These are phyloP conservation scores for Talaromyces trachyspermus DNA, from an alignment of 495 filamentous ascomycete genomes.

Conservation along the genomic window DNA sequence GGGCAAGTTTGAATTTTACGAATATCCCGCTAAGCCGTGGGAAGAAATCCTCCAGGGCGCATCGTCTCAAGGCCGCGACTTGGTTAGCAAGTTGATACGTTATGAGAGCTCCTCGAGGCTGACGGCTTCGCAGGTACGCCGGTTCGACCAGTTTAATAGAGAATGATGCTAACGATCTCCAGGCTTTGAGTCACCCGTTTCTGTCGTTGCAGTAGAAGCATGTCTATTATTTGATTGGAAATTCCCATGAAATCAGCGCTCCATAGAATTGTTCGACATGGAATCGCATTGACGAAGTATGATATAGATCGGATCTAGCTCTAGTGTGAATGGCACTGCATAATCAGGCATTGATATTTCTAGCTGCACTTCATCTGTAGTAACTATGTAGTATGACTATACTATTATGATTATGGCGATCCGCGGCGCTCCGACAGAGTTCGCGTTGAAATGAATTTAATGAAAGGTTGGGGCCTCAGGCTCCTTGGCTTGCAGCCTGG, in stretches of 20 bases:
- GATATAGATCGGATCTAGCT: no score
- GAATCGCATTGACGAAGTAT: no score
- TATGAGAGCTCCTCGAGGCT: slow-evolving; percentile 50
- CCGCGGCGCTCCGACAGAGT: not conserved
- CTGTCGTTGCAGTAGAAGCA: not conserved
- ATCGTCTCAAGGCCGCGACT: slow-evolving; percentile 42
- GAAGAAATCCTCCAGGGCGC: slow-evolving; percentile 41
- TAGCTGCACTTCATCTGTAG: no score
- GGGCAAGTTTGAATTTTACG: slow-evolving; percentile 57
- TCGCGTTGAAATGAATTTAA: no score
- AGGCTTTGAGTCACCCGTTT: slow-evolving; percentile 18
- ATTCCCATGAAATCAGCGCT: no score
- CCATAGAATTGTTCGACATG: no score
- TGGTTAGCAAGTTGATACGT: slow-evolving; percentile 46
- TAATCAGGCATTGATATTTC: no score
- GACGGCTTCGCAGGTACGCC: slow-evolving; percentile 42
- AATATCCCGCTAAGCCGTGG: slow-evolving; percentile 47
- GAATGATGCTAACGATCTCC: not conserved
- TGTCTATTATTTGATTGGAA: no score
- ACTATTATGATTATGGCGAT: not conserved
- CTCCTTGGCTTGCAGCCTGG: no score
- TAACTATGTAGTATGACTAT: not conserved
- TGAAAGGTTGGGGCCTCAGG: no score
- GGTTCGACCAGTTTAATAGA: not conserved
- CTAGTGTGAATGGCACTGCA: no score